These are phyloP conservation scores for Ceratobasidium sp. DNA, from an alignment of 1,284 basidiomycete species.

Conservation along the genomic window DNA sequence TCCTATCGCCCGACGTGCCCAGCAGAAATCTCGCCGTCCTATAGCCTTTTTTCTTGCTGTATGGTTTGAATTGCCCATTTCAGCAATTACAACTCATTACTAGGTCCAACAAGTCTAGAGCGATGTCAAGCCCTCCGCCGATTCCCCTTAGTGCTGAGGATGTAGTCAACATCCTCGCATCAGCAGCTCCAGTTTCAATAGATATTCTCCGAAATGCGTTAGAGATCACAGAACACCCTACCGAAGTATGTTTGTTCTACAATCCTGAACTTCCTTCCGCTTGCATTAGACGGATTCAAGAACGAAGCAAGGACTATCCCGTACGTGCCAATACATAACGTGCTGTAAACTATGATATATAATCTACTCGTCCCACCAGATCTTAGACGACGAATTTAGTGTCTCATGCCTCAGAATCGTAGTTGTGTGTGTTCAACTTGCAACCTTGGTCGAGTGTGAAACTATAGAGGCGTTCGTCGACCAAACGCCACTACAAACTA, in stretches of 20 bases:
- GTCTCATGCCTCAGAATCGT: not conserved
- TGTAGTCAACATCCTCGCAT: not conserved
- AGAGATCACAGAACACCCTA: not conserved
- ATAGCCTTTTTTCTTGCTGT: no score
- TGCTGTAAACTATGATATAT: not conserved
- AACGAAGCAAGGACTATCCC: not conserved
- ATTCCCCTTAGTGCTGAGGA: not conserved
- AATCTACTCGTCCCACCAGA: not conserved
- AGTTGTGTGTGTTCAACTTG: not conserved
- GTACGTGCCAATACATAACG: not conserved
- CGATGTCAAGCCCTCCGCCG: not conserved
- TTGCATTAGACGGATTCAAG: not conserved
- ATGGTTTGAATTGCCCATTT: no score
- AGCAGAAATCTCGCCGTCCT: no score
- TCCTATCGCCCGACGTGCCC: no score
- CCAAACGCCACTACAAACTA: not conserved
- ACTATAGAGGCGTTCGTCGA: not conserved
- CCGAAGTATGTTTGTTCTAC: not conserved
- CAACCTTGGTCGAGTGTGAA: not conserved
- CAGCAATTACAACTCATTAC: no score
- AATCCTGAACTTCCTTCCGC: not conserved
- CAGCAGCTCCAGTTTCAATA: not conserved
- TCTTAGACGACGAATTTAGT: not conserved
- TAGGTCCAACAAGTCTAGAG: no score
- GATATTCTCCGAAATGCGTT: not conserved